Evolutionary conservation across 1,139 yeast genomes (phyloP).

Genomic region (Candida albicans): DNA sequence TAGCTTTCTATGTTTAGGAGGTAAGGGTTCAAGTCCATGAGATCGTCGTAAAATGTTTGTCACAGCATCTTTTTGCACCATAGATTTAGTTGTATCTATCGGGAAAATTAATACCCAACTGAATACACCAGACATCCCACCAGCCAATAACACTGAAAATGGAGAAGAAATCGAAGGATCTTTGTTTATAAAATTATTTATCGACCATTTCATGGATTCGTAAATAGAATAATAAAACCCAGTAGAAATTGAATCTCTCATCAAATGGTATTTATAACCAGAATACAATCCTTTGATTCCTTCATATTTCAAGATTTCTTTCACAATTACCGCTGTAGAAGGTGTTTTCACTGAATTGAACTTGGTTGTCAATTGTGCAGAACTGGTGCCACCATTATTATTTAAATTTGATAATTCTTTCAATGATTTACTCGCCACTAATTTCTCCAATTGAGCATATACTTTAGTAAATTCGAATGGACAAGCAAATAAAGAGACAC

Average conservation of each 20-base stretch:
- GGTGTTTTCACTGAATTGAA: constrained; percentile 14
- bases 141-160: constrained; percentile 53
- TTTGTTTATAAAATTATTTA: constrained; percentile 33
- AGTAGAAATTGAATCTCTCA: constrained; percentile 69
- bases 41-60: constrained; percentile 57
- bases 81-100: constrained; percentile 73
- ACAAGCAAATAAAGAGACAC: constrained; percentile 67
- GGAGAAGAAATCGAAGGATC: constrained; percentile 32
- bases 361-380: constrained; percentile 8
- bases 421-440: constrained; percentile 35
- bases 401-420: constrained; percentile 16
- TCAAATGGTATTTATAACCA: constrained; percentile 65
- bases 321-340: constrained; percentile 40
- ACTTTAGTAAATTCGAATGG: constrained; percentile 87
- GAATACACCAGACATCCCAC: constrained; percentile 76
- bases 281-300: constrained; percentile 70
- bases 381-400: constrained; percentile 1
- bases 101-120: constrained; percentile 80
- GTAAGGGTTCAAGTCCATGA: constrained; percentile 42
- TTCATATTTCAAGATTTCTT: constrained; percentile 53
- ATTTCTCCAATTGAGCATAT: constrained; percentile 67
- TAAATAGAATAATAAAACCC: constrained; percentile 75
- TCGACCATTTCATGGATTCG: constrained; percentile 63
- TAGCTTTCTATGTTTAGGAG: constrained; percentile 31
- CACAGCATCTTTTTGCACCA: constrained; percentile 72